These are phyloP conservation scores for Hypoxylon sp. DNA, from an alignment of 2,329 filamentous ascomycete species.

Conservation along the genomic window DNA sequence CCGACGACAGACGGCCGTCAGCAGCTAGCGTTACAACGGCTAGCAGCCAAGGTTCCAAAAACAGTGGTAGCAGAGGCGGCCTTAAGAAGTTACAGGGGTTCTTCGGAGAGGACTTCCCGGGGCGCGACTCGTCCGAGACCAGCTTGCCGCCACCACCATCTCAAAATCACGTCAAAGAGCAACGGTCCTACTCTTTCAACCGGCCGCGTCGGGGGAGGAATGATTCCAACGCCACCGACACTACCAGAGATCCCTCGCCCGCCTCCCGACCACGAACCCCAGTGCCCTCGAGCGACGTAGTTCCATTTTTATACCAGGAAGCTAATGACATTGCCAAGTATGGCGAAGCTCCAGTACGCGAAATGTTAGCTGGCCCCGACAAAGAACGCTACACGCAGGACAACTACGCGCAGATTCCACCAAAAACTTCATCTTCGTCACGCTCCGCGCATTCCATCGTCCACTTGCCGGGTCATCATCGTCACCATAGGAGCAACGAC, in stretches of 20 bases:
- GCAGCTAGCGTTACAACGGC: constrained; percentile 85
- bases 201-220: constrained; percentile 76
- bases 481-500: constrained; percentile 75
- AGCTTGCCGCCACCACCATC: constrained; percentile 62
- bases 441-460: constrained; percentile 67
- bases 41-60: constrained; percentile 84
- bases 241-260: constrained; percentile 75
- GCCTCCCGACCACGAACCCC: constrained; percentile 82
- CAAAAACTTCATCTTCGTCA: constrained; percentile 69
- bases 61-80: constrained; percentile 73
- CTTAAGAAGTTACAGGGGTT: constrained; percentile 88
- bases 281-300: constrained; percentile 87
- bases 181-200: constrained; percentile 69
- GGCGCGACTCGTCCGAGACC: constrained; percentile 76
- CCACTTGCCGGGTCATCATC: constrained; percentile 69
- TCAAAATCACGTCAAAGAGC: constrained; percentile 61
- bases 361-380: constrained; percentile 73
- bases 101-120: constrained; percentile 88
- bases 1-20: constrained; percentile 83
- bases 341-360: constrained; percentile 79
- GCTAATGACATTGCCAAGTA: constrained; percentile 78
- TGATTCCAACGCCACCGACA: constrained; percentile 78
- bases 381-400: constrained; percentile 70
- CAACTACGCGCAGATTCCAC: constrained; percentile 55
- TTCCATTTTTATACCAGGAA: constrained; percentile 96